These are phyloP conservation scores for Ascosphaera apis DNA, from an alignment of 2,329 filamentous ascomycete species.

Conservation along the genomic window DNA sequence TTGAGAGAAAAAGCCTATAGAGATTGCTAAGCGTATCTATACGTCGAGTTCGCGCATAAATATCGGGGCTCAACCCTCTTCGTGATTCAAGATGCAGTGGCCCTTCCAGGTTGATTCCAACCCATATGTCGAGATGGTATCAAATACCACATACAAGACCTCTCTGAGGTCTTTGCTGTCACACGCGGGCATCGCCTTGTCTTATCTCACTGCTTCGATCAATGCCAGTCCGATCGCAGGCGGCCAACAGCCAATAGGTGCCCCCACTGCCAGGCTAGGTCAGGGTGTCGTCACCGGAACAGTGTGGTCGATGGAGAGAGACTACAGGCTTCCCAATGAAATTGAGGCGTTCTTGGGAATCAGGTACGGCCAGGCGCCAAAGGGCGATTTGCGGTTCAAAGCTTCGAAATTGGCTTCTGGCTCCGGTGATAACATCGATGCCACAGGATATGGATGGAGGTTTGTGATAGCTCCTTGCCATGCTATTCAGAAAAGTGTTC, in stretches of 20 bases:
- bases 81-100: too few species aligned
- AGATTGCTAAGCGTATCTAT: too few species aligned
- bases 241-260: neutral
- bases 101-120: too few species aligned
- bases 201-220: too few species aligned
- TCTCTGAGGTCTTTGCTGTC: too few species aligned
- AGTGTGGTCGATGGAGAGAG: neutral
- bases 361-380: conserved; percentile 26
- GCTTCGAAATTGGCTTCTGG: conserved; percentile 13
- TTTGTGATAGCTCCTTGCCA: conserved; percentile 1
- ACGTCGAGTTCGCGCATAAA: too few species aligned
- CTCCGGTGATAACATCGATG: conserved; percentile 13
- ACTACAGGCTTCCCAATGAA: neutral
- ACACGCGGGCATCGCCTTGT: too few species aligned
- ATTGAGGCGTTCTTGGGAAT: conserved; percentile 24
- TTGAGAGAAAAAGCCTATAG: too few species aligned
- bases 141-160: too few species aligned
- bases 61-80: too few species aligned
- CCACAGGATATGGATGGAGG: conserved; percentile 13
- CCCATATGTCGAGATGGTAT: too few species aligned
- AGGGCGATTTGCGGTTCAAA: conserved; percentile 24
- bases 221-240: too few species aligned
- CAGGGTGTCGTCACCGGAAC: neutral
- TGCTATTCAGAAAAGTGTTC: neutral
- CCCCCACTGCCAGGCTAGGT: neutral